Evolutionary conservation across 495 filamentous ascomycete species (phyloP).

Genomic region (Xylaria palmicola): DNA sequence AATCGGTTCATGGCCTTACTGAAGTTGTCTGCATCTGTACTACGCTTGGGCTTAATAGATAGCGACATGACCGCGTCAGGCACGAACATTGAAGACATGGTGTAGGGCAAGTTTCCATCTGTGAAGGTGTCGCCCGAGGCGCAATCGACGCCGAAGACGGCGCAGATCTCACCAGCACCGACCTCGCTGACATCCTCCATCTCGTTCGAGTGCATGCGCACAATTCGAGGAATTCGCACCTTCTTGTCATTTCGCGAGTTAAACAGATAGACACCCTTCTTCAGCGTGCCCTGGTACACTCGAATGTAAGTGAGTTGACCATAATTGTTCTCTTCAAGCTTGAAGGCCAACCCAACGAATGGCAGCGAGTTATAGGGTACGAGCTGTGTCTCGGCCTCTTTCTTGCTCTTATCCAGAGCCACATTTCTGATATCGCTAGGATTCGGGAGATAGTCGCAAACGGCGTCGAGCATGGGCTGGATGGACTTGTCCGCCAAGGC

Average conservation of each 20-base stretch:
- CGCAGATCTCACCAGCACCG: constrained; percentile 95
- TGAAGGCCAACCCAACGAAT: constrained; percentile 96
- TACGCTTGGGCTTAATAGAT: constrained; percentile 94
- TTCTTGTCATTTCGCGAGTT: constrained; percentile 95
- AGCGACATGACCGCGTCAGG: constrained; percentile 98
- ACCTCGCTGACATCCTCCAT: constrained; percentile 96
- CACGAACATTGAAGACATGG: constrained; percentile 98
- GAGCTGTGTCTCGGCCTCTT: constrained; percentile 78
- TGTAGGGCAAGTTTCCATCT: constrained; percentile 88
- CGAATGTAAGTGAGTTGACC: constrained; percentile 98
- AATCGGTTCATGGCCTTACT: constrained; percentile 98
- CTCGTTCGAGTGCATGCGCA: constrained; percentile 99
- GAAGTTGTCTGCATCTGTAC: constrained; percentile 91
- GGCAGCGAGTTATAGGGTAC: constrained; percentile 89
- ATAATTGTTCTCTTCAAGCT: constrained; percentile 98
- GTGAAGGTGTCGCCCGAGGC: constrained; percentile 98
- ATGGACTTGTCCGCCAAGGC: constrained; percentile 93
- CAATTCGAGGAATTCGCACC: constrained; percentile 94
- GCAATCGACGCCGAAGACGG: constrained; percentile 97
- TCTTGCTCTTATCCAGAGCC: constrained; percentile 78
- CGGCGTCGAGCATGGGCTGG: constrained; percentile 96
- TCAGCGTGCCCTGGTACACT: constrained; percentile 92
- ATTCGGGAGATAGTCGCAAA: constrained; percentile 95
- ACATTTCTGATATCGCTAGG: constrained; percentile 86
- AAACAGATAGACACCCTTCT: constrained; percentile 85